phyloP scores from a whole-genome alignment of 176 grass and related monocot genomes.

The Rhipidocladum racemiflorum region DNA sequence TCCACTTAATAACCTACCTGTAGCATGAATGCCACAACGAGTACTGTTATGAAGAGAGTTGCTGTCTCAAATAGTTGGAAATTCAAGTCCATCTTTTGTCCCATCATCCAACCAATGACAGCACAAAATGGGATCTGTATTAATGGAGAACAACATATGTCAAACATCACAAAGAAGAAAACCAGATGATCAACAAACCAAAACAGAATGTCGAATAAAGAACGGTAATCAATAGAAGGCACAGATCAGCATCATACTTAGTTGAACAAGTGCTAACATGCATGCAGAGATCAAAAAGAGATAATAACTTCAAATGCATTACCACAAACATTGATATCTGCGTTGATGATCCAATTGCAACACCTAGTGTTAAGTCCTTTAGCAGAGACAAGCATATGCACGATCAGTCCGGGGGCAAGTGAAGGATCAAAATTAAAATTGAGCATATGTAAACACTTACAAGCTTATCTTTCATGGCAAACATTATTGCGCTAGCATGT shows the following conservation, averaged over 20 bases:
- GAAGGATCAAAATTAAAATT: not conserved
- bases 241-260: not conserved
- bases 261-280: not conserved
- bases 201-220: not conserved
- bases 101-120: conserved; percentile 93
- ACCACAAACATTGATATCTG: conserved; percentile 98
- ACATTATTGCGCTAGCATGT: too few relatives aligned
- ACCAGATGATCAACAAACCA: not conserved
- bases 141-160: conserved; percentile 15
- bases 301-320: conserved; percentile 28
- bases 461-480: not conserved
- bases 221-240: not conserved
- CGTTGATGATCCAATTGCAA: conserved; percentile 80
- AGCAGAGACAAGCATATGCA: conserved; percentile 16
- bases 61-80: conserved; percentile 96
- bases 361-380: conserved; percentile 84
- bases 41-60: conserved; percentile 88
- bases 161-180: conserved; percentile 2
- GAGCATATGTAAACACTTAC: conserved; percentile 36
- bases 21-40: conserved; percentile 95
- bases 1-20: conserved; percentile 55
- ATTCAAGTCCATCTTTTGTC: conserved; percentile 87
- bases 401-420: not conserved
- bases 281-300: not conserved
- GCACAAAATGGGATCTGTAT: conserved; percentile 94